Percentiles rank a stretch among this genome's conserved stretches.
phyloP scores from a whole-genome alignment of 345 rosid genomes.

The Diplotaxis tenuifolia region DNA sequence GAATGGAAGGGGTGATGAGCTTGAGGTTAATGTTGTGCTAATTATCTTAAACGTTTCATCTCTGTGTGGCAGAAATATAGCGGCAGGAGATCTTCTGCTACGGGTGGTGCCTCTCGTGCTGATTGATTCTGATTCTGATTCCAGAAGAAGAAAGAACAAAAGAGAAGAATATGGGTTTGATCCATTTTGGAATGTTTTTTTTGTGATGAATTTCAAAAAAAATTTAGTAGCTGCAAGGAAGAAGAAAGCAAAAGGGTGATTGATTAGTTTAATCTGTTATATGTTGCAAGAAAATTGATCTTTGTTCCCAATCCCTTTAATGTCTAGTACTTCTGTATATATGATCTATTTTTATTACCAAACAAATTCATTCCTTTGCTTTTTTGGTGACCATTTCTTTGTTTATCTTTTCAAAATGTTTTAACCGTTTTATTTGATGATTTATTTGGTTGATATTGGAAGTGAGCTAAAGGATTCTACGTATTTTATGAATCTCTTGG shows the following conservation, averaged over 20 bases:
- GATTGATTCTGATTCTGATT: slow-evolving; percentile 20
- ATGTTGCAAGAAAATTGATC: slow-evolving; percentile 23
- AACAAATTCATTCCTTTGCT: slow-evolving; percentile 1
- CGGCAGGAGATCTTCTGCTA: slow-evolving; percentile 50
- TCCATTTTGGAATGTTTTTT: slow-evolving; percentile 22
- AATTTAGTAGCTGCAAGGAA: not conserved
- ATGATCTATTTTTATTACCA: slow-evolving; percentile 11
- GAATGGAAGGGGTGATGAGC: not conserved
- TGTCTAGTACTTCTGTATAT: slow-evolving; percentile 18
- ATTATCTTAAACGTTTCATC: slow-evolving; percentile 2
- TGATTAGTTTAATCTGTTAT: slow-evolving; percentile 12
- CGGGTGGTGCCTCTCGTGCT: slow-evolving; percentile 52
- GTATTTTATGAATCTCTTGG: too few relatives aligned
- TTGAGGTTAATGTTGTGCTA: not conserved
- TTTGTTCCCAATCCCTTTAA: slow-evolving; percentile 4
- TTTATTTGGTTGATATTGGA: too few relatives aligned
- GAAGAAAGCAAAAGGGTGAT: not conserved
- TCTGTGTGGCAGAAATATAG: slow-evolving; percentile 42
- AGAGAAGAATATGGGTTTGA: not conserved
- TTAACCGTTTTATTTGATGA: not conserved
- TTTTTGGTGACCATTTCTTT: not conserved
- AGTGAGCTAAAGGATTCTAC: too few relatives aligned
- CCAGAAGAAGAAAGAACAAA: not conserved
- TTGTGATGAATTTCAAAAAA: slow-evolving; percentile 11
- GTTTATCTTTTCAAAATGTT: not conserved